phyloP scores from a whole-genome alignment of 306 rosid species.

The Quercus ilex region DNA sequence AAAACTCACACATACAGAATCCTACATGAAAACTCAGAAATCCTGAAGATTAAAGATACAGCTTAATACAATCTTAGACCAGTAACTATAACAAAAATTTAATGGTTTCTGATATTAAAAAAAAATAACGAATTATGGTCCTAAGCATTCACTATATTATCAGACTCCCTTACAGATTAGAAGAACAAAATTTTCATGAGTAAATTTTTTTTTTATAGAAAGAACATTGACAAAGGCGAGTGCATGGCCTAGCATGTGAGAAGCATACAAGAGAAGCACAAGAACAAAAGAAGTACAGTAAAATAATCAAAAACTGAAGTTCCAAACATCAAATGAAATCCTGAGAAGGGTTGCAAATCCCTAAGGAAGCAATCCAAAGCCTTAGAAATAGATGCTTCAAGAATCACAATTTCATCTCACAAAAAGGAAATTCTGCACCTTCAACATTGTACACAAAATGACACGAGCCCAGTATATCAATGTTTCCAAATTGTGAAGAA shows the following conservation, averaged over 20 bases:
- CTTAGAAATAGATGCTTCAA: background rate
- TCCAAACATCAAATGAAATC: background rate
- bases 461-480: background rate
- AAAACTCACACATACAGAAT: background rate
- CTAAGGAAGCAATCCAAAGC: background rate
- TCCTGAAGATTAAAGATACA: background rate
- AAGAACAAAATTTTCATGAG: background rate
- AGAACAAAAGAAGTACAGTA: background rate
- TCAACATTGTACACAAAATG: background rate
- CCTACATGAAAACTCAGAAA: constrained; percentile 3
- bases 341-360: background rate
- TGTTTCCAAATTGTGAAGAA: background rate
- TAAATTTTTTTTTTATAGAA: background rate
- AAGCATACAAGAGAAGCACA: background rate
- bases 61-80: background rate
- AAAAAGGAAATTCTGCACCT: background rate
- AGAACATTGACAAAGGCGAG: background rate
- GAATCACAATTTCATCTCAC: background rate
- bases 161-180: background rate
- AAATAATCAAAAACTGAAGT: background rate
- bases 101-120: too few relatives aligned
- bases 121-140: background rate
- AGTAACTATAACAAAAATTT: background rate
- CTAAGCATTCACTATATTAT: background rate
- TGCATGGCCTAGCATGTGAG: too few relatives aligned